A percentile compares a stretch with the other conserved stretches of the same genome.
phyloP scores from a whole-genome alignment of 108 stramenopile genomes.

The Pseudonitzschia delicatissima region DNA sequence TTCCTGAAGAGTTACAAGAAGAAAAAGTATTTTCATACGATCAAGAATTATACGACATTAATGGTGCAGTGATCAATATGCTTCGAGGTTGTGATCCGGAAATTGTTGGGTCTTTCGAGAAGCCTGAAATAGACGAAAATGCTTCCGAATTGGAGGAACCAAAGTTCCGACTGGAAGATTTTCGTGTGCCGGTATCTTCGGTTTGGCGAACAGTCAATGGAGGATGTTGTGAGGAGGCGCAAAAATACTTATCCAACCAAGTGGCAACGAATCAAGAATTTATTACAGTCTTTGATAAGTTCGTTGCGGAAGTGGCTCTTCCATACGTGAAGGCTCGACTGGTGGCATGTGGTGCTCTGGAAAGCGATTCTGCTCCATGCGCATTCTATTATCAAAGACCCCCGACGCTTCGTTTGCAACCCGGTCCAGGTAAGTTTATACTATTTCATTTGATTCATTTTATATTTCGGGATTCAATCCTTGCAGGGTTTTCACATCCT shows the following conservation, averaged over 20 bases:
- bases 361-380: constrained; percentile 13
- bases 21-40: constrained; percentile 53
- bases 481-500: neutral
- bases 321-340: constrained; percentile 69
- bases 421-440: constrained; percentile 56
- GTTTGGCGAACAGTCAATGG: constrained; percentile 61
- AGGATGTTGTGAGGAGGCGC: constrained; percentile 61
- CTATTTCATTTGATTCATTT: neutral
- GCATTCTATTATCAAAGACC: constrained; percentile 86
- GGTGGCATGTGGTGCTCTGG: constrained; percentile 19
- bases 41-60: constrained; percentile 47
- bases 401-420: constrained; percentile 86
- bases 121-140: neutral
- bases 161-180: constrained; percentile 55
- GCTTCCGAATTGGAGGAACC: constrained; percentile 9
- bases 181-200: constrained; percentile 58
- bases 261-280: constrained; percentile 57
- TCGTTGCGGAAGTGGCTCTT: constrained; percentile 60
- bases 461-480: neutral
- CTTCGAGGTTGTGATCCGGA: constrained; percentile 50
- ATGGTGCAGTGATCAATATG: constrained; percentile 39
- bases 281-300: constrained; percentile 63
- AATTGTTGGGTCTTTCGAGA: constrained; percentile 50
- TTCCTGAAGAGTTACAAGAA: constrained; percentile 47
- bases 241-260: constrained; percentile 71